Percentiles rank a stretch among this genome's conserved stretches.
Evolutionary conservation across 2,329 filamentous ascomycete species (phyloP).

Genomic region (Calonectria hongkongensis): DNA sequence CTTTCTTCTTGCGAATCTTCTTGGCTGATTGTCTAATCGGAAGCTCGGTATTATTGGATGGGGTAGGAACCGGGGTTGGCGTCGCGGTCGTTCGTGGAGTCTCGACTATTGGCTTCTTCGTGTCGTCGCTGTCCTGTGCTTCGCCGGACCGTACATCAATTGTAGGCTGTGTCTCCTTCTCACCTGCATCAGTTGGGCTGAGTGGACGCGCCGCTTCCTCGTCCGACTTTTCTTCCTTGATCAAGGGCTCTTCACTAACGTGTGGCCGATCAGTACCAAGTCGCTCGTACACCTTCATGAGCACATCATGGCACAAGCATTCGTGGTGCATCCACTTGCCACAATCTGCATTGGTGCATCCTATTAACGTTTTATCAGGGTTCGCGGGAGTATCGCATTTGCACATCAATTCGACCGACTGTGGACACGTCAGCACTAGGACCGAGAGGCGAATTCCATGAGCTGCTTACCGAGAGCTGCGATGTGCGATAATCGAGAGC

Average conservation of each 20-base stretch:
- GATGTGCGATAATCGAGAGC: slow-evolving; percentile 74
- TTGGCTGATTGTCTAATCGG: slow-evolving; percentile 55
- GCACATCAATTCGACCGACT: slow-evolving; percentile 75
- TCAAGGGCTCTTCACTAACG: slow-evolving; percentile 59
- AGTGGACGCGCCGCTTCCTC: slow-evolving; percentile 63
- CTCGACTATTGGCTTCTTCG: slow-evolving; percentile 59
- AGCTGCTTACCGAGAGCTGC: slow-evolving; percentile 74
- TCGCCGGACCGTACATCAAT: slow-evolving; percentile 72
- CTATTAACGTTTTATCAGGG: slow-evolving; percentile 76
- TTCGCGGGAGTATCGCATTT: slow-evolving; percentile 77
- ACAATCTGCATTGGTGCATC: slow-evolving; percentile 73
- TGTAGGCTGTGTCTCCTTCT: slow-evolving; percentile 70
- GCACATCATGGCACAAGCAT: slow-evolving; percentile 74
- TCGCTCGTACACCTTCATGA: slow-evolving; percentile 69
- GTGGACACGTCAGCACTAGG: slow-evolving; percentile 48
- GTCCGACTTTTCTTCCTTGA: slow-evolving; percentile 63
- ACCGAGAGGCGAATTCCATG: not conserved
- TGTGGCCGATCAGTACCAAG: slow-evolving; percentile 72
- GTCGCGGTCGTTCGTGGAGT: slow-evolving; percentile 57
- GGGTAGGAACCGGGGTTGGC: slow-evolving; percentile 57
- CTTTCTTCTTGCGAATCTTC: slow-evolving; percentile 64
- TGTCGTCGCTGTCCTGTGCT: slow-evolving; percentile 62
- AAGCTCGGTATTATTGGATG: slow-evolving; percentile 50
- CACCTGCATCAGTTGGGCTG: slow-evolving; percentile 71
- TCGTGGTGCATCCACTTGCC: slow-evolving; percentile 78